phyloP scores from a whole-genome alignment of 345 rosid genomes.

The Citrus australasica region DNA sequence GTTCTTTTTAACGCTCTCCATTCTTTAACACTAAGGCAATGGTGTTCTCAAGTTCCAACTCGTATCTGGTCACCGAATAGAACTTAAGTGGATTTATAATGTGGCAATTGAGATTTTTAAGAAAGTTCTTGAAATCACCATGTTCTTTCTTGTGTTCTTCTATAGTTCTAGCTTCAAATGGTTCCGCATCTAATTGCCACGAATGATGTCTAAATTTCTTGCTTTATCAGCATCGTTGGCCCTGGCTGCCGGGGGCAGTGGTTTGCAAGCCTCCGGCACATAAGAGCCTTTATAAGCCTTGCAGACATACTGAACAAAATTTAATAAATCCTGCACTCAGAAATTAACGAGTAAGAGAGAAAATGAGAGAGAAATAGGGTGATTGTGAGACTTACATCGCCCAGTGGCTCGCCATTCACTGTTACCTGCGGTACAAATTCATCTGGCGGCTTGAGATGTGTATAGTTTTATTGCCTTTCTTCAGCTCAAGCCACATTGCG shows the following conservation, averaged over 20 bases:
- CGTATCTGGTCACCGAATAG: background rate
- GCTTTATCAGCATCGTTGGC: constrained; percentile 6
- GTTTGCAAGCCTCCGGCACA: constrained; percentile 24
- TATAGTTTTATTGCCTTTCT: constrained; percentile 18
- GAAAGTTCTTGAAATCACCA: background rate
- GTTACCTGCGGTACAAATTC: constrained; percentile 44
- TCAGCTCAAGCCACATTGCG: constrained; percentile 23
- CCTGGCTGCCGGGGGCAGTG: background rate
- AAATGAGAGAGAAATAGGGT: background rate
- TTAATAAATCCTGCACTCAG: constrained; percentile 25
- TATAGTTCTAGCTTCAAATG: background rate
- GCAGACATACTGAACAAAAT: constrained; percentile 27
- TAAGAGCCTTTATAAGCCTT: constrained; percentile 26
- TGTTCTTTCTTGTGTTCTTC: background rate
- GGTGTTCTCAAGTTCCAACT: background rate
- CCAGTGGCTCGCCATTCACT: constrained; percentile 30
- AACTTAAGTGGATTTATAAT: background rate
- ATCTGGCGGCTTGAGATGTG: constrained; percentile 23
- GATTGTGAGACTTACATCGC: constrained; percentile 17
- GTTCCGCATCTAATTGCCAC: background rate
- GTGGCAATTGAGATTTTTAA: background rate
- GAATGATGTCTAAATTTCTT: background rate
- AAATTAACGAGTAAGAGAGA: background rate
- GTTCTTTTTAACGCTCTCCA: no score
- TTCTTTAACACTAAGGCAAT: background rate